phyloP scores from a whole-genome alignment of 2,329 filamentous ascomycete genomes.

The Colletotrichum sp. region DNA sequence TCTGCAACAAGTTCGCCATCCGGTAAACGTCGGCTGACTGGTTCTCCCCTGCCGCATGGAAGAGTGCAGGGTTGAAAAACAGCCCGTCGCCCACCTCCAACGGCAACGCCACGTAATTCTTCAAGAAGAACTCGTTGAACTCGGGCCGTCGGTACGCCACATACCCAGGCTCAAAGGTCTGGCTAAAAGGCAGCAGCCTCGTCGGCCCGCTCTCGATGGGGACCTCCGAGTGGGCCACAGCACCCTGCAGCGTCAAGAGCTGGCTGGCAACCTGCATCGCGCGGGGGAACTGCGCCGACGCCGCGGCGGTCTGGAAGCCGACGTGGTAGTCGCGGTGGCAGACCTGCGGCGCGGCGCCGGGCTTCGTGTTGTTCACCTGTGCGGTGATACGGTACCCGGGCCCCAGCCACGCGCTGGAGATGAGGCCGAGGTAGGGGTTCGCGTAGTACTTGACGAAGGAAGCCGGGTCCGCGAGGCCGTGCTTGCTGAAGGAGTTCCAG shows the following conservation, averaged over 20 bases:
- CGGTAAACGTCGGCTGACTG: slow-evolving; percentile 49
- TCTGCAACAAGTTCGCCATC: slow-evolving; percentile 66
- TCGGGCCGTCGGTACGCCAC: slow-evolving; percentile 59
- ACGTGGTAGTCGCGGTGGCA: slow-evolving; percentile 69
- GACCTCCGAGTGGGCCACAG: slow-evolving; percentile 67
- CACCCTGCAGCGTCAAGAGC: slow-evolving; percentile 66
- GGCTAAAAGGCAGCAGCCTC: slow-evolving; percentile 64
- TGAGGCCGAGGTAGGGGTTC: slow-evolving; percentile 60
- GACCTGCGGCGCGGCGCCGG: slow-evolving; percentile 61
- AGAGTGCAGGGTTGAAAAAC: slow-evolving; percentile 68
- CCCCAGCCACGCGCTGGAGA: slow-evolving; percentile 63
- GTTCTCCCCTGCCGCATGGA: slow-evolving; percentile 68
- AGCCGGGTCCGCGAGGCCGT: slow-evolving; percentile 53
- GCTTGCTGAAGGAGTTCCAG: slow-evolving; percentile 71
- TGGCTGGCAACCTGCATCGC: slow-evolving; percentile 59
- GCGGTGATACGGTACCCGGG: slow-evolving; percentile 64
- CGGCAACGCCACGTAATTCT: slow-evolving; percentile 57
- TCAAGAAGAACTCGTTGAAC: slow-evolving; percentile 59
- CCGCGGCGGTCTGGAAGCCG: slow-evolving; percentile 60
- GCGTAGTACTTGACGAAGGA: slow-evolving; percentile 64
- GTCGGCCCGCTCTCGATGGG: slow-evolving; percentile 64
- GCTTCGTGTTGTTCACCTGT: slow-evolving; percentile 67
- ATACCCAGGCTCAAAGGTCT: slow-evolving; percentile 61
- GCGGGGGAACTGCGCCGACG: slow-evolving; percentile 52
- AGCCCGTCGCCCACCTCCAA: slow-evolving; percentile 62